Evolutionary conservation across 1,139 yeast species (phyloP), one percentile per base, ranked within the genome.

Genomic region (Pichia sp.): DNA sequence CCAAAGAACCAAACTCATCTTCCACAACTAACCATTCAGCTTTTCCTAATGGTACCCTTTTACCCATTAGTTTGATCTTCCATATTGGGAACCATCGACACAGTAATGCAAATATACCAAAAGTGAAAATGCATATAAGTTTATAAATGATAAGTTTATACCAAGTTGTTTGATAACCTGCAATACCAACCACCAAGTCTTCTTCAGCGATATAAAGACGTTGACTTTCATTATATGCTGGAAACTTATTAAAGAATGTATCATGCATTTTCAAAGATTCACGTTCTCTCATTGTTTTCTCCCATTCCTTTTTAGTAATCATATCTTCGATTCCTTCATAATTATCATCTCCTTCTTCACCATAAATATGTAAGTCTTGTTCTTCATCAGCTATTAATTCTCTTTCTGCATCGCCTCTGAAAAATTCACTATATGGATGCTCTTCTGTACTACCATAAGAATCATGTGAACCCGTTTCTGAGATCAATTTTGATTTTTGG

Each of bases 21-120:
- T 91, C 98, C 34, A 93, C 71, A 15, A 88, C 95, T 30, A 91
- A 83, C 95, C 96, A 86, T 53, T 86, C 94, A 26, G 96, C 84
- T 45, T 71, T 70, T 1, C 88, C 96, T 47, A 93, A 67, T 0
- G 94, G 79, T 7, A 75, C 69, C 25, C 70, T 71, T 17, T 64
- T 63, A 3, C 96, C 97, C 64, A 76, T 68, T 47, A 86, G 63
- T 39, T 71, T 70, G 37, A 91, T 76, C 48, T 84, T 70, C 59
- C 77, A 78, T 36, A 78, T 69, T 0, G 98, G 97, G 33, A 85
- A 58, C 98, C 98, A 91, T 50, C 95, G 69, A 45, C 86, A 63
- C 0, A 84, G 45, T 42, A 93, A 64, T 54, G 79, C 89, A 1
- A 79, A 79, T 4, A 86, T 38, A 0, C 98, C 98, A 4, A 75